Percentiles rank a stretch among this genome's conserved stretches.
Evolutionary conservation across 2,329 filamentous ascomycete genomes (phyloP).

Genomic region (Berkeleyomyces basicola): DNA sequence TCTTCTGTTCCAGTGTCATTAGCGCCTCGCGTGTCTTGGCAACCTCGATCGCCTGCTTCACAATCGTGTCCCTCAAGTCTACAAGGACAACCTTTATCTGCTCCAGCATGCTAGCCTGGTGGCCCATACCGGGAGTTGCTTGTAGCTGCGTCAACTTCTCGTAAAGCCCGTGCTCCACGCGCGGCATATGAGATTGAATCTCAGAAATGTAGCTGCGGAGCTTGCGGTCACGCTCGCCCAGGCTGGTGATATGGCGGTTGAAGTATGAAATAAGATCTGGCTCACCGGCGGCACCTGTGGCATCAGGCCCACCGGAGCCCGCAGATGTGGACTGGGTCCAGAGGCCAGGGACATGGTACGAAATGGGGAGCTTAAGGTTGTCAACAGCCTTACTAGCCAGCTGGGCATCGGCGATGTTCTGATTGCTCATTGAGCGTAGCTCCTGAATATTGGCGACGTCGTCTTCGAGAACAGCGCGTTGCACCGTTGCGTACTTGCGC

Average conservation of each 20-base stretch:
- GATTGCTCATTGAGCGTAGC: slow-evolving; percentile 41
- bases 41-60: slow-evolving; percentile 27
- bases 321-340: slow-evolving; percentile 21
- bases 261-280: slow-evolving; percentile 30
- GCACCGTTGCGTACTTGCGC: slow-evolving; percentile 30
- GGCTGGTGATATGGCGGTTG: slow-evolving; percentile 27
- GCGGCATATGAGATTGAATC: slow-evolving; percentile 32
- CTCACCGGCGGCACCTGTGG: slow-evolving; percentile 23
- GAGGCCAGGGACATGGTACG: slow-evolving; percentile 33
- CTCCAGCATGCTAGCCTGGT: slow-evolving; percentile 16
- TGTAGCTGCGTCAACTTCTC: slow-evolving; percentile 19
- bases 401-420: slow-evolving; percentile 53
- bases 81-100: slow-evolving; percentile 24
- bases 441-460: slow-evolving; percentile 49
- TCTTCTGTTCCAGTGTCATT: slow-evolving; percentile 26
- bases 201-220: slow-evolving; percentile 29
- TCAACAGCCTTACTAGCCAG: slow-evolving; percentile 58
- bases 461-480: slow-evolving; percentile 27
- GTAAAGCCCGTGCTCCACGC: slow-evolving; percentile 30
- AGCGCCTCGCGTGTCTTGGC: slow-evolving; percentile 27
- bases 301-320: slow-evolving; percentile 17
- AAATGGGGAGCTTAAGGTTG: slow-evolving; percentile 52
- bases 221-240: slow-evolving; percentile 27
- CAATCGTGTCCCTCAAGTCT: slow-evolving; percentile 26
- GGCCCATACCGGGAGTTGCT: slow-evolving; percentile 14